Evolutionary conservation across 805 yeast genomes (phyloP).

Genomic region (Limtongia smithiae): DNA sequence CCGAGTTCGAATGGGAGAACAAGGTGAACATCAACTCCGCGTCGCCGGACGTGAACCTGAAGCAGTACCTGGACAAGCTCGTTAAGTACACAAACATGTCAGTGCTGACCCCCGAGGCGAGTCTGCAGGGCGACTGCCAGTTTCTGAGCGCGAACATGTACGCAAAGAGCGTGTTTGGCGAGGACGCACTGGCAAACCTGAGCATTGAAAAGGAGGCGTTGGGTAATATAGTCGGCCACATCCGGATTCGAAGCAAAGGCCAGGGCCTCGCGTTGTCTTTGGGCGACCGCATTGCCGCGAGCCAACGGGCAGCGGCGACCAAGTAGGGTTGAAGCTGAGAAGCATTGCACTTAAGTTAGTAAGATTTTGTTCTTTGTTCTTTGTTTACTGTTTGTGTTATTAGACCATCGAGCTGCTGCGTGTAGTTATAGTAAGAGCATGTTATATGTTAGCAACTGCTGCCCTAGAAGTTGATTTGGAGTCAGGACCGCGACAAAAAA

Average conservation of each 20-base stretch:
- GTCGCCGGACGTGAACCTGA: constrained; percentile 50
- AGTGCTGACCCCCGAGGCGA: constrained; percentile 86
- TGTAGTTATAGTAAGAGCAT: no score
- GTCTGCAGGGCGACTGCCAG: constrained; percentile 63
- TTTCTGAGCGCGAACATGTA: constrained; percentile 93
- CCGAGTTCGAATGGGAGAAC: constrained; percentile 99
- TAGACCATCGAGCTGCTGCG: no score
- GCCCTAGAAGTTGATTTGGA: no score
- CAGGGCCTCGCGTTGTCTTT: constrained; percentile 93
- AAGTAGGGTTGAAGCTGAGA: no score
- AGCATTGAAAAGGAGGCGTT: constrained; percentile 78
- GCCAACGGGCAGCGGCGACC: constrained; percentile 20
- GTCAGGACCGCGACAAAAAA: no score
- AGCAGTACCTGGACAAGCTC: constrained; percentile 72
- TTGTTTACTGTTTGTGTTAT: no score
- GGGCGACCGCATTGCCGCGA: constrained; percentile 89
- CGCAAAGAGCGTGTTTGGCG: constrained; percentile 91
- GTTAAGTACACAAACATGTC: constrained; percentile 88
- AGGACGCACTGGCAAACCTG: constrained; percentile 93
- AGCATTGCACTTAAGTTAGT: no score
- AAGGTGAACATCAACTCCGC: constrained; percentile 67
- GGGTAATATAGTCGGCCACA: constrained; percentile 86
- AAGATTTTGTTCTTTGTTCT: no score
- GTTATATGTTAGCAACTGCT: no score
- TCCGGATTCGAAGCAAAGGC: constrained; percentile 93